phyloP scores from a whole-genome alignment of 495 filamentous ascomycete genomes.

The Astrocystis sublimbata region DNA sequence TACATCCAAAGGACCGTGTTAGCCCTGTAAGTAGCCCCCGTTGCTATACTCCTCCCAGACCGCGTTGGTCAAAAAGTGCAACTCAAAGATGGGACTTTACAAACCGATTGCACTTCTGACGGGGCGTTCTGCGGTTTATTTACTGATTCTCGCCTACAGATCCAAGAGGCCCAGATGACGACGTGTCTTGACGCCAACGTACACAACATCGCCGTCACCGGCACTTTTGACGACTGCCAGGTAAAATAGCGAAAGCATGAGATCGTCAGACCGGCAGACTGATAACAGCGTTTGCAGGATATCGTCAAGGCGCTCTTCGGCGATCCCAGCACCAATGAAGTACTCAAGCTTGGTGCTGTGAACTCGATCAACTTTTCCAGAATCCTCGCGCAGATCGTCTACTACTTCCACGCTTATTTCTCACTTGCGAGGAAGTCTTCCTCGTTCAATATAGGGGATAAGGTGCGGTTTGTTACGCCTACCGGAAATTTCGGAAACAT shows the following conservation, averaged over 20 bases:
- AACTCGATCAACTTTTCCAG: constrained; percentile 91
- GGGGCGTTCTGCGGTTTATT: too few relatives aligned
- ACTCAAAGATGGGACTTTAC: background rate
- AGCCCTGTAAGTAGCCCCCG: constrained; percentile 52
- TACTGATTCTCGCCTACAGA: background rate
- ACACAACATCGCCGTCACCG: constrained; percentile 80
- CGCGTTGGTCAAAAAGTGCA: too few relatives aligned
- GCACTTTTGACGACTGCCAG: constrained; percentile 95
- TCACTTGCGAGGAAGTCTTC: constrained; percentile 58
- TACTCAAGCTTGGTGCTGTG: constrained; percentile 76
- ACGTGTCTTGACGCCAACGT: constrained; percentile 85
- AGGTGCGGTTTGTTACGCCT: constrained; percentile 79
- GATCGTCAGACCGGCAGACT: background rate
- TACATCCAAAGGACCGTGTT: constrained; percentile 81
- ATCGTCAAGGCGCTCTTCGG: constrained; percentile 91
- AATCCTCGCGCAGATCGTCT: constrained; percentile 91
- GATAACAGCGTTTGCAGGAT: constrained; percentile 51
- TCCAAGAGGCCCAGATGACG: constrained; percentile 96
- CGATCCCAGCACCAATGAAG: constrained; percentile 71
- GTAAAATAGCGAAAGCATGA: constrained; percentile 38
- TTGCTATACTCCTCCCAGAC: too few relatives aligned
- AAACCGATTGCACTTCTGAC: too few relatives aligned
- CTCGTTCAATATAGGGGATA: constrained; percentile 53
- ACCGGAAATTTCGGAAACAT: constrained; percentile 98
- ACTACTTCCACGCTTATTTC: constrained; percentile 92